These are phyloP conservation scores for Vigna radiata DNA, from an alignment of 306 rosid species.

Conservation along the genomic window DNA sequence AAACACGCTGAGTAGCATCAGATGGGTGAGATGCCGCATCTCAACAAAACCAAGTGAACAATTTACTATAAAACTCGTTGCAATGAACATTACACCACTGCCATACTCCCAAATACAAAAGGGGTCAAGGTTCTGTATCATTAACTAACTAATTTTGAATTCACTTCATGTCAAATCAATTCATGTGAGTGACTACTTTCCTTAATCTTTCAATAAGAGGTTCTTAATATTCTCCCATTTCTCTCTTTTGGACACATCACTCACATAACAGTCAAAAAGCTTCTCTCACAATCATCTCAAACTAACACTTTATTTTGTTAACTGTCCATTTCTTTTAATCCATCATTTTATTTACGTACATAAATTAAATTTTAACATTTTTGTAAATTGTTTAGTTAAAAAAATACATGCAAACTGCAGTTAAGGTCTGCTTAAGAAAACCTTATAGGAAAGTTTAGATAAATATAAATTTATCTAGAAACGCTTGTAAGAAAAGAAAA, in stretches of 20 bases:
- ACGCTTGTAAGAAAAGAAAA: no score
- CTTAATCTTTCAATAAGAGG: neutral
- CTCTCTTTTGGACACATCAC: neutral
- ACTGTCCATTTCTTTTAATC: neutral
- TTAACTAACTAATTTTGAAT: neutral
- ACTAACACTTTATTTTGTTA: no score
- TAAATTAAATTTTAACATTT: no score
- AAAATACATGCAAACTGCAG: no score
- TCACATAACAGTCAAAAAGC: neutral
- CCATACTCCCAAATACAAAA: neutral
- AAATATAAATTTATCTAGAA: no score
- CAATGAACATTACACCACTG: neutral
- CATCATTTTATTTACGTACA: no score
- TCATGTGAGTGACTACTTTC: neutral
- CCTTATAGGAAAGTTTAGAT: no score
- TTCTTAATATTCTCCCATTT: neutral
- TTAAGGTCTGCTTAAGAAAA: no score
- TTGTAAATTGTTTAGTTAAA: no score
- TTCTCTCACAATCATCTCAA: neutral
- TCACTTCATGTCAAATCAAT: neutral
- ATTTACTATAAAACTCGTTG: neutral
- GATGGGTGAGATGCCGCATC: constrained; percentile 55
- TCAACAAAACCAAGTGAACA: neutral
- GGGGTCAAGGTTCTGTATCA: neutral
- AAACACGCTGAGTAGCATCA: constrained; percentile 87